Conservation (phyloP, 129 eudicot genomes). For the Lonicera japonica region DNA sequence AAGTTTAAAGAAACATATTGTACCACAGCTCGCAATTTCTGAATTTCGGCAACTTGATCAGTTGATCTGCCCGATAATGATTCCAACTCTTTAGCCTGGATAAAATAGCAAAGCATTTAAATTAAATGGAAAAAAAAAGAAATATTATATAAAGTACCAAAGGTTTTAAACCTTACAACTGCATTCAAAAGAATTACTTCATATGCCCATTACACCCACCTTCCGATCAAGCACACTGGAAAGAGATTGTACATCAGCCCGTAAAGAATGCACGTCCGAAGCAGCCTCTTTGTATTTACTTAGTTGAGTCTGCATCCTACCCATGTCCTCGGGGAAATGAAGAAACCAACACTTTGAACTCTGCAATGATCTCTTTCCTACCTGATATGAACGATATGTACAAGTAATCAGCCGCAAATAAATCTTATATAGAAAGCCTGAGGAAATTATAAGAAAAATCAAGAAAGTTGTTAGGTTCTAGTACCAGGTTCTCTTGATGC, state of each 20-base stretch:
- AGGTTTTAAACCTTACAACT: not conserved
- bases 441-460: not conserved
- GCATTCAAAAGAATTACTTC: not conserved
- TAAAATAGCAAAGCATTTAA: not conserved
- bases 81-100: conserved; percentile 67
- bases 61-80: conserved; percentile 58
- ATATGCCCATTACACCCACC: conserved; percentile 31
- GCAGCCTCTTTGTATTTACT: conserved; percentile 80
- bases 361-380: conserved; percentile 81
- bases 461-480: conserved; percentile 2
- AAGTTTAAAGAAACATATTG: conserved; percentile 6
- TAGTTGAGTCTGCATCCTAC: conserved; percentile 69
- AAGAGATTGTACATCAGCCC: conserved; percentile 85
- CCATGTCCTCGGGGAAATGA: conserved; percentile 84
- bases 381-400: conserved; percentile 41
- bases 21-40: conserved; percentile 60
- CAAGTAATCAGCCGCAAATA: conserved; percentile 4
- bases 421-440: not conserved
- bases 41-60: conserved; percentile 58
- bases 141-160: not conserved
- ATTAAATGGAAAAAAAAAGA: not conserved
- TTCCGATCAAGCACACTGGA: conserved; percentile 51
- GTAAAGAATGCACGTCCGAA: conserved; percentile 62
- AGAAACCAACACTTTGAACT: conserved; percentile 73
- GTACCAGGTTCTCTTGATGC: conserved; percentile 88